These are phyloP conservation scores for Fusarium xyrophilum DNA, from an alignment of 2,329 filamentous ascomycete species.

Conservation along the genomic window DNA sequence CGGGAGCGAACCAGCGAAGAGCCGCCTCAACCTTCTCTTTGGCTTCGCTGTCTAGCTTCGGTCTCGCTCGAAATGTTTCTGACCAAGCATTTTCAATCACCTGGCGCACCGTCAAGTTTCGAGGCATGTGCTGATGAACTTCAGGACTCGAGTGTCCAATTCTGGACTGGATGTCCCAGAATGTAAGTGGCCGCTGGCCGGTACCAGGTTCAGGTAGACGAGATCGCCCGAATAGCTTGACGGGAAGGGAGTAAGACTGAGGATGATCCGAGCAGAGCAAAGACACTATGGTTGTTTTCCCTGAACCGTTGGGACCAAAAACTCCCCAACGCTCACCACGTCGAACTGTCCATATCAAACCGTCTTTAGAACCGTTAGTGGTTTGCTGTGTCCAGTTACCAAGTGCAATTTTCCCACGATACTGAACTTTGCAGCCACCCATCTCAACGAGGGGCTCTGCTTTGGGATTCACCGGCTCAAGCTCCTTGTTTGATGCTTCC, in stretches of 20 bases:
- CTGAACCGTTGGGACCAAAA: constrained; percentile 92
- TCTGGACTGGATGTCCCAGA: constrained; percentile 89
- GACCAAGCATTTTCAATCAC: constrained; percentile 88
- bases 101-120: constrained; percentile 73
- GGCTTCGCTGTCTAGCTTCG: constrained; percentile 66
- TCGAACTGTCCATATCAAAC: constrained; percentile 82
- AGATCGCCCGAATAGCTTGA: constrained; percentile 83
- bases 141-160: constrained; percentile 95
- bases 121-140: constrained; percentile 91
- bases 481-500: constrained; percentile 23
- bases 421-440: constrained; percentile 81
- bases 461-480: constrained; percentile 34
- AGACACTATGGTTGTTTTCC: constrained; percentile 93
- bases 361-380: constrained; percentile 59
- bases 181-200: constrained; percentile 73
- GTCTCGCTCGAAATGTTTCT: constrained; percentile 79
- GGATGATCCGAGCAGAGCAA: constrained; percentile 96
- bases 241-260: constrained; percentile 87
- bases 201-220: constrained; percentile 77
- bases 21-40: constrained; percentile 69
- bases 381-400: constrained; percentile 77
- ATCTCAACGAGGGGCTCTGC: constrained; percentile 85
- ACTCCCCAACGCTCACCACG: constrained; percentile 89
- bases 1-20: constrained; percentile 77
- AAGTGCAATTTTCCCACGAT: constrained; percentile 77